Evolutionary conservation across 495 filamentous ascomycete species (phyloP), one percentile per base, ranked within the genome.

Genomic region (Tetracladium marchalianum): DNA sequence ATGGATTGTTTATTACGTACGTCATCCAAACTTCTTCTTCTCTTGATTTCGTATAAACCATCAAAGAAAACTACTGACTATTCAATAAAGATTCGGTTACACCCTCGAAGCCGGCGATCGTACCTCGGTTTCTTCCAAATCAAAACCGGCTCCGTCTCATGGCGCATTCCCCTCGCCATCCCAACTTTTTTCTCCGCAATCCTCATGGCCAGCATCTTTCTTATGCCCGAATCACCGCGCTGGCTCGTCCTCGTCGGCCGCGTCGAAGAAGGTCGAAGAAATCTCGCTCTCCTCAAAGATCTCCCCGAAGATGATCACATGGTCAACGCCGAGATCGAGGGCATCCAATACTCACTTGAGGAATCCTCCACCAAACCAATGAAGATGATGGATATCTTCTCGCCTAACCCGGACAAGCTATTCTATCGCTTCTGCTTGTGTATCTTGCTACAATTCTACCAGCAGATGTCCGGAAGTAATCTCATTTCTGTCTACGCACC

Each of bases 131-230:
- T 70, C 49, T 70, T 31, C 12, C 51, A 54, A 32, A 36, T 50
- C 38, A 35, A 32, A 7, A 43, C 35, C n/a, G 52, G 51, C 0
- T 36, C 16, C 22, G 41, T 17, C 8, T 18, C 71, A 43, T 85
- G 81, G 81, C 64, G 81, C 19, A 82, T 86, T 53, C 82, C 81
- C 0, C 78, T 86, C 49, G 82, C 73, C 0, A 84, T 86, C 64
- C 82, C 85, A 55, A 82, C 84, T 44, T 63, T 82, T 40, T 76
- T 77, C 24, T 67, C 84, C 1, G 53, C 83, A n/a, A 41, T 76
- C 16, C 67, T 79, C 0, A 49, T 77, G 10, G 53, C 58, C 17
- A 62, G 57, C 10, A 67, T 81, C 37, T 82, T 75, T 75, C 74
- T 77, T 59, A 77, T 82, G 57, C 79, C 80, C 18, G 78, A 82